These are phyloP conservation scores for Debaryomycetaceae sp. DNA, from an alignment of 1,139 yeast genomes.

Conservation along the genomic window DNA sequence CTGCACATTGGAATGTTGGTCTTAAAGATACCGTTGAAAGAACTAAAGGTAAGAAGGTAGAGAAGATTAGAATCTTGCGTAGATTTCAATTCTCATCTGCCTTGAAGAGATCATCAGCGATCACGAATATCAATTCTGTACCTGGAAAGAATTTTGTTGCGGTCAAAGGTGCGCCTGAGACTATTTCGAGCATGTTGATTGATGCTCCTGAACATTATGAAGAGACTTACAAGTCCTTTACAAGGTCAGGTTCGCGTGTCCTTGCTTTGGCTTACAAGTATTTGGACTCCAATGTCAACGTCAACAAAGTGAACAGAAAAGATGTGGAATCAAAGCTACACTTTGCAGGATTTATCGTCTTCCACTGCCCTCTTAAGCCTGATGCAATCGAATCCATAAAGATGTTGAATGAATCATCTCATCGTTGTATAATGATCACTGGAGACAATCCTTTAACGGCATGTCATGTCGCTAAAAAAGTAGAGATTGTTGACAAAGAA, in stretches of 20 bases:
- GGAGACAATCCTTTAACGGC: slow-evolving; percentile 99
- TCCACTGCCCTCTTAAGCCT: slow-evolving; percentile 93
- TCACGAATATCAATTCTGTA: slow-evolving; percentile 57
- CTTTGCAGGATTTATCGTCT: slow-evolving; percentile 92
- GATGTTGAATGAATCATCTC: slow-evolving; percentile 93
- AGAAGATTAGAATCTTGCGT: slow-evolving; percentile 71
- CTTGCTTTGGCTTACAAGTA: slow-evolving; percentile 86
- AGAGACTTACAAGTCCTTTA: slow-evolving; percentile 81
- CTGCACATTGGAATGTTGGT: slow-evolving; percentile 83
- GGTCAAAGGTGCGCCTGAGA: slow-evolving; percentile 99
- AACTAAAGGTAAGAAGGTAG: slow-evolving; percentile 34
- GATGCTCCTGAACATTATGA: slow-evolving; percentile 79
- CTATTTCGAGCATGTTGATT: slow-evolving; percentile 72
- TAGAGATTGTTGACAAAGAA: slow-evolving; percentile 74
- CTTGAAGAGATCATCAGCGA: slow-evolving; percentile 88
- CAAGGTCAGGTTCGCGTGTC: slow-evolving; percentile 95
- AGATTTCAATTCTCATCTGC: slow-evolving; percentile 97
- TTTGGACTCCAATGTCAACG: slow-evolving; percentile 51
- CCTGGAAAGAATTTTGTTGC: slow-evolving; percentile 68
- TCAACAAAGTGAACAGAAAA: slow-evolving; percentile 61
- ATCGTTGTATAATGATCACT: slow-evolving; percentile 95
- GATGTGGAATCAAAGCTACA: slow-evolving; percentile 68
- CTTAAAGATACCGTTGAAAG: slow-evolving; percentile 64
- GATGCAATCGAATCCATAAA: slow-evolving; percentile 89
- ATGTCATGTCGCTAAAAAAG: slow-evolving; percentile 95